A percentile compares a stretch with the other conserved stretches of the same genome.
Evolutionary conservation across 2,329 filamentous ascomycete species (phyloP).

Genomic region (Exophiala viscosa): DNA sequence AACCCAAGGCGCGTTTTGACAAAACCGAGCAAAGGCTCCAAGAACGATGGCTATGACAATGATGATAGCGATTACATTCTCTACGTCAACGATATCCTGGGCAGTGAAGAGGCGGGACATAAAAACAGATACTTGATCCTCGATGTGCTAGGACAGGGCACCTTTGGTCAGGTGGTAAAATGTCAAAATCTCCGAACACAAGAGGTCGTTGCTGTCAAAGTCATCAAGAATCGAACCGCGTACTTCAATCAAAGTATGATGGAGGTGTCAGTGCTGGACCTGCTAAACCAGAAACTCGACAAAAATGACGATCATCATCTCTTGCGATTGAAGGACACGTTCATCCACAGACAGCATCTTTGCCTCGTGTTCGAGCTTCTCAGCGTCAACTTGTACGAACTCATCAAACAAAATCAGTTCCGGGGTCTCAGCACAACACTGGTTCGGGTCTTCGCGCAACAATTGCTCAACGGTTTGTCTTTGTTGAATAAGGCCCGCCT

Average conservation of each 20-base stretch:
- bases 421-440: conserved; percentile 93
- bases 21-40: conserved; percentile 95
- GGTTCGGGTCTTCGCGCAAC: conserved; percentile 95
- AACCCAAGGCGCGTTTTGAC: conserved; percentile 94
- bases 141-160: conserved; percentile 94
- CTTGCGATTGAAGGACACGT: conserved; percentile 90
- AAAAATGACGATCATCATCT: conserved; percentile 99
- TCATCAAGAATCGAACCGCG: conserved; percentile 97
- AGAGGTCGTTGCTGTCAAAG: conserved; percentile 97
- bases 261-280: conserved; percentile 95
- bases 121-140: conserved; percentile 98
- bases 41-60: conserved; percentile 98
- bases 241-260: conserved; percentile 99
- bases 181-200: conserved; percentile 98
- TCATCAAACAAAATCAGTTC: conserved; percentile 99
- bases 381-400: conserved; percentile 94
- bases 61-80: conserved; percentile 99
- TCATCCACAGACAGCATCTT: conserved; percentile 95
- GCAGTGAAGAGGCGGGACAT: conserved; percentile 95
- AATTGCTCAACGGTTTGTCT: conserved; percentile 86
- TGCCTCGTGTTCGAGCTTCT: conserved; percentile 94
- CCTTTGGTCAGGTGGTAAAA: conserved; percentile 97
- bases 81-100: conserved; percentile 97
- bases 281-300: conserved; percentile 98
- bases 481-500: conserved; percentile 92